Percentiles rank a stretch among this genome's conserved stretches.
Evolutionary conservation across 306 rosid genomes (phyloP).

Genomic region (Mucuna pruriens): DNA sequence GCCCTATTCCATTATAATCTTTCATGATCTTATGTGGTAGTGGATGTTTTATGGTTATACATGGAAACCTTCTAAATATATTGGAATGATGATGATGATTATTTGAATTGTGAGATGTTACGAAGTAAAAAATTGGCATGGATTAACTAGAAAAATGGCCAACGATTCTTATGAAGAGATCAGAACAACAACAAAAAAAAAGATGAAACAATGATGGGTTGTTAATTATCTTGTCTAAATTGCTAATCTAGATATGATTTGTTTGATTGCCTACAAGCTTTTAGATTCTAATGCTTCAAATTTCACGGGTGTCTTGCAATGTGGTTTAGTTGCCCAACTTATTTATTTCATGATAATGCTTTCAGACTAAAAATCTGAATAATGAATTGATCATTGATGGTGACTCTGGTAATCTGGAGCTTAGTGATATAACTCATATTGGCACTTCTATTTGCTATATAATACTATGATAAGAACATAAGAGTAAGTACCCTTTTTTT

Average conservation of each 20-base stretch:
- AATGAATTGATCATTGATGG: constrained; percentile 11
- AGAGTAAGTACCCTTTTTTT: neutral
- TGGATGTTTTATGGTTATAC: constrained; percentile 1
- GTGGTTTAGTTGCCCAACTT: neutral
- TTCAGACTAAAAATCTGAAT: neutral
- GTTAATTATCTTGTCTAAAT: neutral
- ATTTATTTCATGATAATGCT: neutral
- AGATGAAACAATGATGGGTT: neutral
- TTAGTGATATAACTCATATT: neutral
- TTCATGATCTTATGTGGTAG: neutral
- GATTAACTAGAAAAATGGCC: neutral
- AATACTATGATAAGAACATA: neutral
- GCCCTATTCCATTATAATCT: neutral
- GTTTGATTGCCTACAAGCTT: constrained; percentile 5
- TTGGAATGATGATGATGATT: neutral
- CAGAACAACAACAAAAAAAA: neutral
- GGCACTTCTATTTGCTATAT: neutral
- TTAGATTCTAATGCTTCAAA: neutral
- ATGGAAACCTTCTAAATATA: neutral
- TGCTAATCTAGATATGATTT: constrained; percentile 7
- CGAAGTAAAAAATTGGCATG: neutral
- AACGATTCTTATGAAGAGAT: neutral
- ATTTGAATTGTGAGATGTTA: constrained; percentile 24
- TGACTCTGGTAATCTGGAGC: neutral
- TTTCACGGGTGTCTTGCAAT: constrained; percentile 1